Conservation (phyloP, 257 asterid genomes). For the Solanum corneliomulleri region DNA sequence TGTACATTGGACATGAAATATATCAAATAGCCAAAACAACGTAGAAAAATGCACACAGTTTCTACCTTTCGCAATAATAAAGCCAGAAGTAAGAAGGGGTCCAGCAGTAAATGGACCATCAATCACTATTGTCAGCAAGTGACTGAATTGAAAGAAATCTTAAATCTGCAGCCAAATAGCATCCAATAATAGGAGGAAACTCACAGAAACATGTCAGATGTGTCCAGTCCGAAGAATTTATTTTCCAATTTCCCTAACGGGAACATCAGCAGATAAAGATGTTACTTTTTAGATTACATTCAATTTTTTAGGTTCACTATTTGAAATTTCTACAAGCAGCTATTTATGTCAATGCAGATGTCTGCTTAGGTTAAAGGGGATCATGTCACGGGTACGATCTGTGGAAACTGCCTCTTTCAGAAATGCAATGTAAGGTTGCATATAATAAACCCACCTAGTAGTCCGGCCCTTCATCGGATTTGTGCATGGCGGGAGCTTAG, state of each 20-base stretch:
- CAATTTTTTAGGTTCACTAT: not conserved
- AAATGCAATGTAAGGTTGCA: not conserved
- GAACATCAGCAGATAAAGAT: not conserved
- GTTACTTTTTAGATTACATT: not conserved
- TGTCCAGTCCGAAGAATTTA: not conserved
- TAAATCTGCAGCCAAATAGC: not conserved
- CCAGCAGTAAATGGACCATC: not conserved
- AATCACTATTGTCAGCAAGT: not conserved
- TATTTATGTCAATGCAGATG: not conserved
- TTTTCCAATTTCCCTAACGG: not conserved
- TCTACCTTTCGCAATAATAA: not conserved
- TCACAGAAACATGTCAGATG: not conserved
- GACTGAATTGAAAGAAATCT: not conserved
- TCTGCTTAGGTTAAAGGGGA: not conserved
- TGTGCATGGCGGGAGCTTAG: not conserved
- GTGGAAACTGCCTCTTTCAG: not conserved
- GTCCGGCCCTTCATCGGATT: not conserved
- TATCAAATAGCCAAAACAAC: not conserved
- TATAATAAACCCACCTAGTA: not conserved
- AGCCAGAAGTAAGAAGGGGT: not conserved
- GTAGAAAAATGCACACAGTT: not conserved
- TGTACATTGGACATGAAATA: not conserved
- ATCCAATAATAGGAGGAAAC: not conserved
- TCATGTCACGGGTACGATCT: not conserved
- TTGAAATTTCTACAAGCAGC: not conserved